These are phyloP conservation scores for Blastobotrys persicus DNA, from an alignment of 1,139 yeast genomes.

Conservation along the genomic window DNA sequence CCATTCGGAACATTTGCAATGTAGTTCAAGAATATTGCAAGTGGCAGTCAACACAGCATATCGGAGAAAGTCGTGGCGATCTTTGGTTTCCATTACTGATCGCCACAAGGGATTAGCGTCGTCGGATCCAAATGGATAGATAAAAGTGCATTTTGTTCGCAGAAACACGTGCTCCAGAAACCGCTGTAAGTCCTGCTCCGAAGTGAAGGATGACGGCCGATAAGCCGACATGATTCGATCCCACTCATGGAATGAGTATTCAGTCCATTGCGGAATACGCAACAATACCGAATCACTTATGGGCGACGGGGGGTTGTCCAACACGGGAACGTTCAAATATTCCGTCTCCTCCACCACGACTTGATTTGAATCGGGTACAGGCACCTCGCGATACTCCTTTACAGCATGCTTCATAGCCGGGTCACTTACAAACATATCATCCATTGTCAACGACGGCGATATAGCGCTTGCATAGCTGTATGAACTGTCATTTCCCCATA, in stretches of 20 bases:
- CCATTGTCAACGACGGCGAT: constrained; percentile 2
- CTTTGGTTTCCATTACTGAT: constrained; percentile 15
- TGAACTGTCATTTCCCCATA: background rate
- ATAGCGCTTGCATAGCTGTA: background rate
- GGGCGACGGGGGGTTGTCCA: constrained; percentile 13
- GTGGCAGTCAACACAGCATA: constrained; percentile 20
- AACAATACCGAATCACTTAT: constrained; percentile 17
- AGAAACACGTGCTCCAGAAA: constrained; percentile 21
- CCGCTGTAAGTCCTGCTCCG: constrained; percentile 20
- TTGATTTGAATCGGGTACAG: constrained; percentile 3
- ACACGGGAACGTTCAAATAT: constrained; percentile 8
- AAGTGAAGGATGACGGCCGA: constrained; percentile 21
- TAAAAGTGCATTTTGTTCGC: constrained; percentile 21
- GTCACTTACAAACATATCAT: background rate
- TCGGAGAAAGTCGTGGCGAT: constrained; percentile 17
- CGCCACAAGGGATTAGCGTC: constrained; percentile 21
- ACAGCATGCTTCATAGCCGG: background rate
- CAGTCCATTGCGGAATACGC: constrained; percentile 22
- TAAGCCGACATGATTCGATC: constrained; percentile 23
- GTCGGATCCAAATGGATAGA: constrained; percentile 22
- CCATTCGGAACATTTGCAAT: constrained; percentile 25
- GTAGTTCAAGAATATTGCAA: constrained; percentile 17
- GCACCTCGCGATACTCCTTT: constrained; percentile 7
- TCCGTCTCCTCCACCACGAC: background rate
- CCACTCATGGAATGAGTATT: constrained; percentile 20